Conservation (phyloP, 1,139 yeast genomes). For the Chernovozyma sophiae-reginae region DNA sequence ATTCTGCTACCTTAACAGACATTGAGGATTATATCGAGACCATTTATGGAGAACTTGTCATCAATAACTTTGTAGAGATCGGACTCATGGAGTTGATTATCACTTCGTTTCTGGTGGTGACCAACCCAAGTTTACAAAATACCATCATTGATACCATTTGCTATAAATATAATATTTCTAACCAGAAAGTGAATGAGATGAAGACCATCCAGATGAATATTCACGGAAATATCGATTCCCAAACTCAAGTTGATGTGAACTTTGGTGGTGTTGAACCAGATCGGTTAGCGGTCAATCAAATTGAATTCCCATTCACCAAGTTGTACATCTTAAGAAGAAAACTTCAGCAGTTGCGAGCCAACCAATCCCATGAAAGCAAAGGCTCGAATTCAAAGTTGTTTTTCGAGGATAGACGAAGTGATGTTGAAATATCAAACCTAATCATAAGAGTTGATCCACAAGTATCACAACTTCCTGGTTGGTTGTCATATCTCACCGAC, state of each 20-base stretch:
- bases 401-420: background rate
- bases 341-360: background rate
- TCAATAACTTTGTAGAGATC: constrained; percentile 16
- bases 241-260: background rate
- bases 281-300: too few relatives aligned
- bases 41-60: constrained; percentile 16
- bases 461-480: background rate
- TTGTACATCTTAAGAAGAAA: background rate
- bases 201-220: background rate
- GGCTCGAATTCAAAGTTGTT: background rate
- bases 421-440: background rate
- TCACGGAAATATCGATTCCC: background rate
- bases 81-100: constrained; percentile 23
- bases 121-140: constrained; percentile 14
- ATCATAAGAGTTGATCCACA: background rate
- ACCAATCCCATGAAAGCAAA: background rate
- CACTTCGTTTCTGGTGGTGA: constrained; percentile 11
- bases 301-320: background rate
- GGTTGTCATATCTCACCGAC: background rate
- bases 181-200: background rate
- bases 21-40: constrained; percentile 34
- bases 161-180: constrained; percentile 12
- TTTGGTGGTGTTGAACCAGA: too few relatives aligned
- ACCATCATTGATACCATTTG: constrained; percentile 21
- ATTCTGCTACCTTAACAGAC: constrained; percentile 27